Evolutionary conservation across 805 yeast genomes (phyloP).

Genomic region (Barnettozyma salicaria): DNA sequence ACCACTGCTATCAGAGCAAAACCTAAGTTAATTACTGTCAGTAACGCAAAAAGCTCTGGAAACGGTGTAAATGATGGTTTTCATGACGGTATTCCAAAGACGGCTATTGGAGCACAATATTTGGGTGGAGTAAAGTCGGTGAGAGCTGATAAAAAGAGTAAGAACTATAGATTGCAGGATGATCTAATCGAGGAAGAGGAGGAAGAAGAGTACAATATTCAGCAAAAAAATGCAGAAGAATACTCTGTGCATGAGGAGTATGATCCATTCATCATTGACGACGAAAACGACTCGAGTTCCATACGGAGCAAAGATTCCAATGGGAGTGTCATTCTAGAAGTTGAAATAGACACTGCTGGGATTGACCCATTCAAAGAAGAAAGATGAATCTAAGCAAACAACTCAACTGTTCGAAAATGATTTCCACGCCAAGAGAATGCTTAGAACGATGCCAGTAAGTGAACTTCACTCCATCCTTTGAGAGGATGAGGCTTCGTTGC

Average conservation of each 20-base stretch:
- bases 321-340: constrained; percentile 24
- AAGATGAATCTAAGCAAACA: too few species aligned
- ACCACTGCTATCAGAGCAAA: constrained; percentile 74
- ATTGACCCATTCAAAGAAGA: constrained; percentile 14
- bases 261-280: constrained; percentile 26
- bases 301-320: constrained; percentile 10
- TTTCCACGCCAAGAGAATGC: too few species aligned
- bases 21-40: constrained; percentile 60
- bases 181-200: constrained; percentile 17
- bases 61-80: constrained; percentile 12
- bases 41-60: neutral
- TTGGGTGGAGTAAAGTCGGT: constrained; percentile 24
- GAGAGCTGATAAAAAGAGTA: constrained; percentile 15
- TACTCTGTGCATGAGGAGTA: constrained; percentile 12
- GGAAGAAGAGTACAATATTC: constrained; percentile 18
- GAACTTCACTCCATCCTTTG: too few species aligned
- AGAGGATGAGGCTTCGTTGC: too few species aligned
- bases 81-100: constrained; percentile 19
- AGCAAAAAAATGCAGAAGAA: neutral
- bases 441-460: too few species aligned
- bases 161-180: constrained; percentile 10
- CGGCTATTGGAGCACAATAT: constrained; percentile 22
- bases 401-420: too few species aligned
- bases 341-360: constrained; percentile 22
- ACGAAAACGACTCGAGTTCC: constrained; percentile 10